Evolutionary conservation across 2,329 filamentous ascomycete genomes (phyloP), one percentile per base, ranked within the genome.

Genomic region (Claviceps pusilla): DNA sequence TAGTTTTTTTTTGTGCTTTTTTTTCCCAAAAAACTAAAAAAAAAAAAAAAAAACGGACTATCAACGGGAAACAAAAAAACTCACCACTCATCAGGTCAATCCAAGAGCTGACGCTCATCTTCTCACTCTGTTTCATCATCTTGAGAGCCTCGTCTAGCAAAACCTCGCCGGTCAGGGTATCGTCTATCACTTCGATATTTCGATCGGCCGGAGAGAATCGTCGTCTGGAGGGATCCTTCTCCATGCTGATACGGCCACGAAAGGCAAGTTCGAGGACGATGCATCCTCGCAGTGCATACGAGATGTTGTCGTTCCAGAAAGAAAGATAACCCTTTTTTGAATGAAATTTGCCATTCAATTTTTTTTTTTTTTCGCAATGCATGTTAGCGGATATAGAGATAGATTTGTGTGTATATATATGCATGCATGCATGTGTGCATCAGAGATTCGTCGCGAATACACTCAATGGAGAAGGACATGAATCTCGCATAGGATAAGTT

Each of bases 241-340:
- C 89, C 93, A 98, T 98, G 79, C 86, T 91, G 71, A 98, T 87
- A 63, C 93, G 87, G 66, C 93, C 93, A 60, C 93, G 81, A 73
- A 98, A 95, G 59, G 93, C 93, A 64, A 98, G 76, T 72, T 98
- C 93, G 71, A 97, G 88, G 62, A 98, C 93, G 68, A 98, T 98
- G 73, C 93, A 98, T 67, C 93, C 93, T 69, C 93, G 84, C 58
- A 98, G 79, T 60, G 93, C 93, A 70, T 98, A 98, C 57, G 90
- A 96, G 66, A 98, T 98, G 74, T 98, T 98, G 73, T 98, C 93
- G 73, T 98, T 98, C 93, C 93, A 98, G 73, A 98, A 98, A 35
- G 91, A 97, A 59, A 98, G 83, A 68, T 98, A 97, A 60, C 93
- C 93, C 89, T 95, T 67, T 37, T 46, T 43, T 49, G 2, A 49